Base-by-base conservation (phyloP, 768 basidiomycete species). In the Psilocybe azurescens region DNA sequence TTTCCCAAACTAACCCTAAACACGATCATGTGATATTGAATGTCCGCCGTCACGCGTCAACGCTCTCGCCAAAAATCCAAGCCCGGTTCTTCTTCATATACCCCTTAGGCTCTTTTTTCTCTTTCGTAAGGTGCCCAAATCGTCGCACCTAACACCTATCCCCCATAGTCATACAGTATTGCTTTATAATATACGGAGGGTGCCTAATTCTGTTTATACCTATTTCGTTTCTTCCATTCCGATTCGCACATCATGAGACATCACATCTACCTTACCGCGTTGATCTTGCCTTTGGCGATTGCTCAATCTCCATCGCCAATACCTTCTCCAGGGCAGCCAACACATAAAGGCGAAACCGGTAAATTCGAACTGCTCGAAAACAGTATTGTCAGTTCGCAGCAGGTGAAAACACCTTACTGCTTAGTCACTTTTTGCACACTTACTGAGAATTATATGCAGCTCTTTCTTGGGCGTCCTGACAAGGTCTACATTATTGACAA, bases 401-500 rank as follows among this genome's bases (percentile, higher is more conserved):
- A 91, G 79, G 87, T 89, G 62, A 48, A 16, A 18, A 11, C 41
- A 41, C 48, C 20, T 59, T 14, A 38, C 20, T 50, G 7, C 10
- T 49, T 32, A n/a, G 14, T 1, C 11, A 1, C 10, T 24, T 44
- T 14, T 30, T 6, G 18, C 4, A 28, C 13, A 13, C 32, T 33
- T 29, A 20, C 44, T 11, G 10, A 1, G 11, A 33, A 33, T 44
- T 44, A 13, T 32, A 46, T 38, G 11, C 29, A 85, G 83, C 67
- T 83, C 60, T 85, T 85, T 66, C 69, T 85, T 24, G 83, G 82
- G 18, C 79, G 74, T 5, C 63, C 69, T 18, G 75, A 81, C 60
- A 81, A 75, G 57, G 77, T 84, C 0, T 85, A 80, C 63, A 81
- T 94, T 64, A 72, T 94, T 28, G 93, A 95, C 79, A 94, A 95